Conservation (phyloP, 805 yeast species). For the Teunomyces barrocoloradensis region DNA sequence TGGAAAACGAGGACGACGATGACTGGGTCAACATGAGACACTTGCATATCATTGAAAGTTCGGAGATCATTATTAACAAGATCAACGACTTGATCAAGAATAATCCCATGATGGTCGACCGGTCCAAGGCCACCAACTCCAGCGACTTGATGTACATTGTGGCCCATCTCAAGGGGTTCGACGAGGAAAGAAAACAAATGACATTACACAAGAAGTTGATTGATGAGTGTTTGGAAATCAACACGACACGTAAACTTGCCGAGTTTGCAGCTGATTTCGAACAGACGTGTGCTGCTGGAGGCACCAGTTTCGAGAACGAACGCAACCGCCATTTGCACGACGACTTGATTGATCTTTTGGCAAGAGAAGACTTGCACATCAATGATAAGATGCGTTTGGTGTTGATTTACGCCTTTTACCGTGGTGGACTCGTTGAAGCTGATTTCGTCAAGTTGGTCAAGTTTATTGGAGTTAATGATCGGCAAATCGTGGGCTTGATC, state of each 20-base stretch:
- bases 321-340: conserved; percentile 59
- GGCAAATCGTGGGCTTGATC: conserved; percentile 55
- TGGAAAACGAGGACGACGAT: conserved; percentile 62
- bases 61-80: conserved; percentile 55
- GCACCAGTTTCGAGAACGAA: conserved; percentile 65
- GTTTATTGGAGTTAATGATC: conserved; percentile 46
- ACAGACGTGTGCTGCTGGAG: conserved; percentile 75
- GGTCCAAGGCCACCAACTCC: conserved; percentile 60
- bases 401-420: conserved; percentile 68
- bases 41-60: conserved; percentile 71
- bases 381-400: conserved; percentile 75
- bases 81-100: conserved; percentile 65
- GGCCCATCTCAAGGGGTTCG: conserved; percentile 65
- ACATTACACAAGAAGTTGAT: conserved; percentile 59
- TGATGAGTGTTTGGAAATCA: conserved; percentile 61
- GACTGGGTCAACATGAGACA: conserved; percentile 74
- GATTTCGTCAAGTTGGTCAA: conserved; percentile 71
- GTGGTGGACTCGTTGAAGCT: conserved; percentile 75
- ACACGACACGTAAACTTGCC: conserved; percentile 57
- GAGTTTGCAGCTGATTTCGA: conserved; percentile 78
- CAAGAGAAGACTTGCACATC: conserved; percentile 46
- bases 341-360: conserved; percentile 55
- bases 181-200: conserved; percentile 60
- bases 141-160: conserved; percentile 74
- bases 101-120: conserved; percentile 73